Percentiles rank a stretch among this genome's conserved stretches.
Evolutionary conservation across 2,329 filamentous ascomycete species (phyloP).

Genomic region (Lojkania enalia): DNA sequence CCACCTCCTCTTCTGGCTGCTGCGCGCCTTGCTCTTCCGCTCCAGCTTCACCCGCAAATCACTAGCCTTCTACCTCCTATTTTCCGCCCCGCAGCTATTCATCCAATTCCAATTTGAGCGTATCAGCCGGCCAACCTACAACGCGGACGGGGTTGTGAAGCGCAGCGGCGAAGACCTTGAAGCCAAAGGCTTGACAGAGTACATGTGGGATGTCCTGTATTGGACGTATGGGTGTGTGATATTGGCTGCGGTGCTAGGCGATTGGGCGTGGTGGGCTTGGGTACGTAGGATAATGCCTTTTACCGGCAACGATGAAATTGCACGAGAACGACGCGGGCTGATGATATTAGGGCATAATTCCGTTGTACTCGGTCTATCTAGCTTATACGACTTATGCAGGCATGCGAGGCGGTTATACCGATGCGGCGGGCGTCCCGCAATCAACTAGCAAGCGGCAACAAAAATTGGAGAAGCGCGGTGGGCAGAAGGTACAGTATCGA

Average conservation of each 20-base stretch:
- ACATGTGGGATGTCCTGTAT: constrained; percentile 97
- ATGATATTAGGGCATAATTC: constrained; percentile 47
- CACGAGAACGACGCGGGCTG: too few relatives aligned
- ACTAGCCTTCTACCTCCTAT: constrained; percentile 67
- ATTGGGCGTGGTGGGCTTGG: constrained; percentile 74
- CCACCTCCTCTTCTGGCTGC: constrained; percentile 74
- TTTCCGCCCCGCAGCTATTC: constrained; percentile 73
- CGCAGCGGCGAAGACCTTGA: constrained; percentile 85
- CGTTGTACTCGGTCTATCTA: constrained; percentile 51
- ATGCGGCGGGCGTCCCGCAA: constrained; percentile 46
- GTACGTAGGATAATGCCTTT: too few relatives aligned
- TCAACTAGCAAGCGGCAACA: constrained; percentile 53
- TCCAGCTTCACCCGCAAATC: constrained; percentile 57
- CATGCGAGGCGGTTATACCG: constrained; percentile 47
- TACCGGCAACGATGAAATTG: too few relatives aligned
- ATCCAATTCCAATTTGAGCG: constrained; percentile 87
- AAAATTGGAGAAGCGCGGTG: constrained; percentile 58
- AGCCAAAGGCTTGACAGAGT: constrained; percentile 87
- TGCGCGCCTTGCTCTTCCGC: constrained; percentile 67
- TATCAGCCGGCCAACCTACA: constrained; percentile 77
- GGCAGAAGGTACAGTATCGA: constrained; percentile 53
- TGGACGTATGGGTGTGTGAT: constrained; percentile 83
- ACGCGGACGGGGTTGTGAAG: constrained; percentile 64
- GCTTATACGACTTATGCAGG: constrained; percentile 53
- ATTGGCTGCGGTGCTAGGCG: constrained; percentile 76